These are phyloP conservation scores for Penicillium samsonianum DNA, from an alignment of 495 filamentous ascomycete species.

Conservation along the genomic window DNA sequence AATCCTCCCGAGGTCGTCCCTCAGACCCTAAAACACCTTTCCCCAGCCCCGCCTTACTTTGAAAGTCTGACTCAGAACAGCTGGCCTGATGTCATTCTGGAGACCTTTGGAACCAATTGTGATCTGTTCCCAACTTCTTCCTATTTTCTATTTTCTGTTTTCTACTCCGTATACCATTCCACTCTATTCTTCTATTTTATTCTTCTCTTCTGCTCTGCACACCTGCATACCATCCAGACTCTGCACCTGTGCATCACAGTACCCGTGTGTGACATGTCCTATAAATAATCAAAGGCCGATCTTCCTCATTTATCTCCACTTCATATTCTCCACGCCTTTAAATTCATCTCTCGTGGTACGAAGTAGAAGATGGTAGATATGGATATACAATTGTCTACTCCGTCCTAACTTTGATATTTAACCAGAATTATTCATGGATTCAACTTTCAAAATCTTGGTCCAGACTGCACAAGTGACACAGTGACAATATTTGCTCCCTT, in stretches of 20 bases:
- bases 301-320: constrained; percentile 29
- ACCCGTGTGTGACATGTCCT: constrained; percentile 1
- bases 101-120: constrained; percentile 15
- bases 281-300: constrained; percentile 16
- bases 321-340: constrained; percentile 9
- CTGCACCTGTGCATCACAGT: constrained; percentile 2
- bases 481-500: too few relatives aligned
- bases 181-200: constrained; percentile 1
- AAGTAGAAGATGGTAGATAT: background rate
- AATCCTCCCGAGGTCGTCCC: background rate
- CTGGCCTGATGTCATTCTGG: constrained; percentile 33
- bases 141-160: background rate
- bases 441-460: too few relatives aligned
- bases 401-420: background rate
- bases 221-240: background rate
- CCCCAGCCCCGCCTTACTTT: constrained; percentile 3
- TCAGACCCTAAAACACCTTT: background rate
- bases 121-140: constrained; percentile 14
- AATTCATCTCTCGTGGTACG: background rate
- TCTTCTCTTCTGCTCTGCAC: constrained; percentile 6
- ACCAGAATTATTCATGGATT: background rate
- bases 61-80: constrained; percentile 9
- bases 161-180: too few relatives aligned
- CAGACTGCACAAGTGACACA: background rate
- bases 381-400: background rate